Evolutionary conservation across 805 yeast genomes (phyloP).

Genomic region (Candida nemodendra): DNA sequence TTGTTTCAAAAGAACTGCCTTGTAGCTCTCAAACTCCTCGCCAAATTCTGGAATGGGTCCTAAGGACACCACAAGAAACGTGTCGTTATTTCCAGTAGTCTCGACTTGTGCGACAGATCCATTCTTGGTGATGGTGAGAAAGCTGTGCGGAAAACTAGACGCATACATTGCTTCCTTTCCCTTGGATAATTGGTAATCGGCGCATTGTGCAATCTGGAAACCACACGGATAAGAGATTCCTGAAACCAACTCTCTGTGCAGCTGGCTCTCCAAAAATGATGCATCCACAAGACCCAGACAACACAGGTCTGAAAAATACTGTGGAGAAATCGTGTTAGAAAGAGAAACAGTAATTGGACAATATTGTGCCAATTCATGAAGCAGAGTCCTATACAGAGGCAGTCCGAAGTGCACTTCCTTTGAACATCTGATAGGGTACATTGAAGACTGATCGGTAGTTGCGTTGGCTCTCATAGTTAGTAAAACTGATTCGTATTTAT

Average conservation of each 20-base stretch:
- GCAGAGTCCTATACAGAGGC: slow-evolving; percentile 39
- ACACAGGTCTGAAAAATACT: slow-evolving; percentile 47
- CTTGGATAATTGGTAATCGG: slow-evolving; percentile 30
- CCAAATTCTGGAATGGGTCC: slow-evolving; percentile 9
- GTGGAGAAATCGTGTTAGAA: slow-evolving; percentile 50
- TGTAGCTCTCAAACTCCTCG: slow-evolving; percentile 1
- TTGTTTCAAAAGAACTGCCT: neutral
- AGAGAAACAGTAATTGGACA: slow-evolving; percentile 47
- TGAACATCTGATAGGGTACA: slow-evolving; percentile 13
- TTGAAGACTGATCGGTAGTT: slow-evolving; percentile 26
- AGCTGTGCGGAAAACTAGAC: slow-evolving; percentile 44
- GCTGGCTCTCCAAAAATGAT: slow-evolving; percentile 45
- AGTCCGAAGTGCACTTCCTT: slow-evolving; percentile 39
- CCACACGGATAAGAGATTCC: slow-evolving; percentile 53
- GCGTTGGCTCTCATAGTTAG: slow-evolving; percentile 40
- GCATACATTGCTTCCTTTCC: slow-evolving; percentile 48
- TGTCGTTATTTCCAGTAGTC: slow-evolving; percentile 49
- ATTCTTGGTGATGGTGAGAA: slow-evolving; percentile 44
- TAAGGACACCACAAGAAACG: slow-evolving; percentile 41
- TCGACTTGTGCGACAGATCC: slow-evolving; percentile 51
- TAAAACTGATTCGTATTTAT: slow-evolving; percentile 21
- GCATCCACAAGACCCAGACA: slow-evolving; percentile 44
- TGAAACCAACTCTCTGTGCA: slow-evolving; percentile 50
- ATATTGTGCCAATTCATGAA: slow-evolving; percentile 39
- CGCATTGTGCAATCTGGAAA: slow-evolving; percentile 27